Conservation (phyloP, 495 filamentous ascomycete species). For the Melanomma pulvis-pyrius region DNA sequence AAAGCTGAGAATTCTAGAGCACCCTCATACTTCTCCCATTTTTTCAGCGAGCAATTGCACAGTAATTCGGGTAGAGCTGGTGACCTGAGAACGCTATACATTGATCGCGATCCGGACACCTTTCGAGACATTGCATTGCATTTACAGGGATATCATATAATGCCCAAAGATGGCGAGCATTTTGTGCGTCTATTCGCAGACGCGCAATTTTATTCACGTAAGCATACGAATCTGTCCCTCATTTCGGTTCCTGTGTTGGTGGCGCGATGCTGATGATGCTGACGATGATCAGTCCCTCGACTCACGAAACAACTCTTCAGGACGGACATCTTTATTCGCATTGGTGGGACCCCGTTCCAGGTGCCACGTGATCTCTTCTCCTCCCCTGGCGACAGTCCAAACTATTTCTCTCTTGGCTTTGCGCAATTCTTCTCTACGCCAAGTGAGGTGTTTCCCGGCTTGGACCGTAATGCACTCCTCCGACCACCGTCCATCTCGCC, state of each 20-base stretch:
- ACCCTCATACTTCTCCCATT: conserved; percentile 95
- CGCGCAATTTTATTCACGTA: conserved; percentile 91
- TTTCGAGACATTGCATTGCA: conserved; percentile 89
- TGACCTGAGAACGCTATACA: conserved; percentile 76
- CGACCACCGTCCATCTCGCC: conserved; percentile 86
- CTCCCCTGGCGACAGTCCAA: conserved; percentile 81
- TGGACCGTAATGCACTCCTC: conserved; percentile 77
- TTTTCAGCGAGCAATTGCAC: conserved; percentile 83
- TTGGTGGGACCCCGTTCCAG: conserved; percentile 83
- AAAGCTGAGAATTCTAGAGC: conserved; percentile 67
- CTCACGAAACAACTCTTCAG: conserved; percentile 93
- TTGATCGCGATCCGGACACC: conserved; percentile 89
- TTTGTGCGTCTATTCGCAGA: conserved; percentile 94
- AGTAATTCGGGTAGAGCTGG: conserved; percentile 60
- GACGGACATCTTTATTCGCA: conserved; percentile 86
- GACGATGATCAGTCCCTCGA: conserved; percentile 67
- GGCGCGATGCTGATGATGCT: conserved; percentile 1
- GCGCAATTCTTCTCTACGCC: conserved; percentile 83
- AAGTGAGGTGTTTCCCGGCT: conserved; percentile 80
- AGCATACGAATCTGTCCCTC: conserved; percentile 29
- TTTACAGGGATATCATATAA: conserved; percentile 90
- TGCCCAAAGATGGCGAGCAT: conserved; percentile 78
- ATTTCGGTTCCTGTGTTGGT: neutral
- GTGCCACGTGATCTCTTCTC: conserved; percentile 89
- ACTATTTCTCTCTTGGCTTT: conserved; percentile 95